Base-by-base conservation (phyloP, 495 filamentous ascomycete genomes). In the Jackrogersella minutella region DNA sequence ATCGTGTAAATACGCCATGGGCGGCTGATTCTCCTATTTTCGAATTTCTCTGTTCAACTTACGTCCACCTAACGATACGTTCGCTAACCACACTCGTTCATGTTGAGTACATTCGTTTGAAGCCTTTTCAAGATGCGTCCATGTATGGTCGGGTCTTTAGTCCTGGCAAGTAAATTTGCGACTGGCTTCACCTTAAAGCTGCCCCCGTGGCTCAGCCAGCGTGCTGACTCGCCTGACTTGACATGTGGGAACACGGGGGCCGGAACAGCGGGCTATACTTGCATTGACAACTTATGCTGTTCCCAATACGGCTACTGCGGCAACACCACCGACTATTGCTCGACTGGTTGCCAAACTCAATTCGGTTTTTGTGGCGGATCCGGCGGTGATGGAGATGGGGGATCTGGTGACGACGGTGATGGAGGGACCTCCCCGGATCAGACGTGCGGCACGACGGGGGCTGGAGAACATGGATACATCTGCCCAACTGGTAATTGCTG, bases 231-330 rank as follows among this genome's bases (percentile, higher is more conserved):
- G 3, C 78, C 79, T 13, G 78, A 80, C 34, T 44, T 78, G 11
- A 79, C 77, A 2, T 81, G 79, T 41, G 79, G 79, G 2, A 65
- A 59, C 17, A 63, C 59, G 2, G 69, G 59, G 33, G 56, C 41
- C 41, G 78, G 78, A 39, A 72, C 63, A 0, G 59, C 64, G 7
- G 70, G 73, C 9, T 76, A 74, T 39, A 71, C 62, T 16, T 78
- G 76, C 24, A 62, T 70, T 30, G 51, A 69, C 5, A 73, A 62
- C 30, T 53, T 70, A n/a, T 80, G 78, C 63, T 80, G 78, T 57
- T 80, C 78, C 16, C 72, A 68, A 14, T 66, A 70, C 24, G 75
- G 78, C 21, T 81, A 73, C 47, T 81, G 79, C 58, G 79, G 79
- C 22, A 78, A 69, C 28, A 70, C 66, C 14, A 64, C 59, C 7